phyloP scores from a whole-genome alignment of 441 rosid species.

The Gossypium lobatum region DNA sequence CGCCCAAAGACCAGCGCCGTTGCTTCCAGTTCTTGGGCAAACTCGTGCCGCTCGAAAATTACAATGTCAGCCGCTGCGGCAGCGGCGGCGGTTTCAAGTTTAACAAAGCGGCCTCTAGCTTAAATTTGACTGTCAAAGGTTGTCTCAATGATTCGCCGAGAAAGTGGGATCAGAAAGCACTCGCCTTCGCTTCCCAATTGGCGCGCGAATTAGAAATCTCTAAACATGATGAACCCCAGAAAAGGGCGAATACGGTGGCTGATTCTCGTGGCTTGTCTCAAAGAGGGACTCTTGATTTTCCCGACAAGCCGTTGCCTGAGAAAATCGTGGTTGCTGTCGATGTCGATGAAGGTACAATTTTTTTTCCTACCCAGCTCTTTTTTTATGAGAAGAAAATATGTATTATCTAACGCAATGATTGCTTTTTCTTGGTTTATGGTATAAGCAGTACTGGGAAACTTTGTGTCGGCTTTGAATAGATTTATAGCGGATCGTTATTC shows the following conservation, averaged over 20 bases:
- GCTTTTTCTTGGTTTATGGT: conserved; percentile 19
- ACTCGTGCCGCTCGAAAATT: conserved; percentile 22
- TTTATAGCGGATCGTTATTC: conserved; percentile 88
- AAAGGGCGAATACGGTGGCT: conserved; percentile 26
- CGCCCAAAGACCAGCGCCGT: conserved; percentile 16
- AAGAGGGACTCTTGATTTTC: conserved; percentile 39
- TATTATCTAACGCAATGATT: not conserved
- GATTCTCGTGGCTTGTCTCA: conserved; percentile 36
- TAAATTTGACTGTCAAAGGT: conserved; percentile 40
- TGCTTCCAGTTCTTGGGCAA: conserved; percentile 16
- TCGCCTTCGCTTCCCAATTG: conserved; percentile 41
- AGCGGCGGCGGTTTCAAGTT: conserved; percentile 27
- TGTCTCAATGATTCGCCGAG: conserved; percentile 44
- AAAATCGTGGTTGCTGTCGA: conserved; percentile 87
- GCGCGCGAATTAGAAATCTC: conserved; percentile 37
- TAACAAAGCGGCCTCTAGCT: conserved; percentile 21
- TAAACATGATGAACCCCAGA: conserved; percentile 13
- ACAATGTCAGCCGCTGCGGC: not conserved
- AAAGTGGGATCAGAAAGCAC: conserved; percentile 30
- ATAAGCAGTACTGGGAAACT: conserved; percentile 81
- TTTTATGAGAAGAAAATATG: not conserved
- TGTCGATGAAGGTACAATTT: conserved; percentile 73
- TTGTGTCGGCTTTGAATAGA: conserved; percentile 85
- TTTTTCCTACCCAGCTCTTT: not conserved
- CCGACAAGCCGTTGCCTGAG: conserved; percentile 30